Evolutionary conservation across 2,329 filamentous ascomycete species (phyloP).

Genomic region (Alternaria rosae): DNA sequence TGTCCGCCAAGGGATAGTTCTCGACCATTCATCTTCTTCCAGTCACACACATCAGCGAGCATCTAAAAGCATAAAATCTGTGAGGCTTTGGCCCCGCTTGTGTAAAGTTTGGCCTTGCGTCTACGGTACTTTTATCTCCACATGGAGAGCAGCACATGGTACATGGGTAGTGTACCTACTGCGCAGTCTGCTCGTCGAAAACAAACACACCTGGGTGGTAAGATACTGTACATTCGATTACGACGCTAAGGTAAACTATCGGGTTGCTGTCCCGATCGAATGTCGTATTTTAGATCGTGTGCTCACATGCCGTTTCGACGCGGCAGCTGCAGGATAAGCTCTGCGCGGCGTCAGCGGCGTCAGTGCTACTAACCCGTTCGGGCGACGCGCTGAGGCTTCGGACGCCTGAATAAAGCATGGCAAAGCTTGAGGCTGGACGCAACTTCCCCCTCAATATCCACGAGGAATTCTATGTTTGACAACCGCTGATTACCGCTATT

Average conservation of each 20-base stretch:
- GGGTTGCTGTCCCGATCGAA: not conserved
- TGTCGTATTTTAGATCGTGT: not conserved
- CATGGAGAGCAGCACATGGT: not conserved
- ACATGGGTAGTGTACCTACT: not conserved
- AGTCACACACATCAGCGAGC: not conserved
- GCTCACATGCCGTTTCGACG: not conserved
- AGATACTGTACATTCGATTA: not conserved
- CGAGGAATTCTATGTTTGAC: not conserved
- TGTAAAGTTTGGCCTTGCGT: not conserved
- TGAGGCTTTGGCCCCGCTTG: not conserved
- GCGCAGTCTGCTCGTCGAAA: not conserved
- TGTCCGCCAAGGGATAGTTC: not conserved
- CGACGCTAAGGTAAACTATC: not conserved
- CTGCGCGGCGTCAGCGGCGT: constrained; percentile 1
- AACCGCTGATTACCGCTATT: not conserved
- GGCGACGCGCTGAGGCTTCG: constrained; percentile 5
- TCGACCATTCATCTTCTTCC: not conserved
- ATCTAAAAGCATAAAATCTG: not conserved
- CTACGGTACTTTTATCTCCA: not conserved
- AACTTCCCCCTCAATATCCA: not conserved
- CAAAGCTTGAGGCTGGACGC: constrained; percentile 15
- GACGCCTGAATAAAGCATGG: constrained; percentile 13
- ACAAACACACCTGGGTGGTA: not conserved
- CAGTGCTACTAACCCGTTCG: not conserved
- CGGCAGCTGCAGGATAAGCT: constrained; percentile 7